These are phyloP conservation scores for Colletotrichum sp. DNA, from an alignment of 2,329 filamentous ascomycete species.

Conservation along the genomic window DNA sequence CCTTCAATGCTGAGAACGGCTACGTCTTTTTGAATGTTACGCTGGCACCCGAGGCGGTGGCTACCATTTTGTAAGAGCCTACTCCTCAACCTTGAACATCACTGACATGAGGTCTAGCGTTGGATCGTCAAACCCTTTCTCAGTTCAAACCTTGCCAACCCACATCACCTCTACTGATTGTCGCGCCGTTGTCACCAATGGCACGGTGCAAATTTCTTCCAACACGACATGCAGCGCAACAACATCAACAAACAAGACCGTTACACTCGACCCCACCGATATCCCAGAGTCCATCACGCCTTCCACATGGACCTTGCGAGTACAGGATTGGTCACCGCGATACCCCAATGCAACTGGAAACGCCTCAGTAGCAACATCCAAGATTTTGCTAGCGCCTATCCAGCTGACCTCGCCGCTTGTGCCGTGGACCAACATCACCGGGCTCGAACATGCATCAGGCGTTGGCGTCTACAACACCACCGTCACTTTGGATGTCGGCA, in stretches of 20 bases:
- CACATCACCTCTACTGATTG: not conserved
- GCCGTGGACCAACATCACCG: not conserved
- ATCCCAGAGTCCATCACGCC: not conserved
- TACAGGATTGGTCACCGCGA: not conserved
- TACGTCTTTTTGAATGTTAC: accelerated
- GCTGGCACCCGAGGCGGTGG: not conserved
- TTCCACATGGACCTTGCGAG: not conserved
- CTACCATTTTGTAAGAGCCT: not conserved
- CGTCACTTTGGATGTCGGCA: not conserved
- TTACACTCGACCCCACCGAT: not conserved
- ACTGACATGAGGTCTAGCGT: accelerated
- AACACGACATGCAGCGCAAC: not conserved
- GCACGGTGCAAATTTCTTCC: not conserved
- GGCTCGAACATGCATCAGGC: not conserved
- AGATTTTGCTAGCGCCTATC: not conserved
- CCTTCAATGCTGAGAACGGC: not conserved
- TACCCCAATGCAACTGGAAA: not conserved
- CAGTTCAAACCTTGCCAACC: accelerated
- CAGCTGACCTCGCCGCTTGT: not conserved
- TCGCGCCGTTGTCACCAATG: accelerated
- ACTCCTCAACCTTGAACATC: accelerated
- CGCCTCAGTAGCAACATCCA: not conserved
- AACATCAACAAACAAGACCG: not conserved
- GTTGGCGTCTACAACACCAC: not conserved
- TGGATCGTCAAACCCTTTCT: not conserved